Conservation (phyloP, 2,329 filamentous ascomycete species). For the Cryphonectria naterciae region DNA sequence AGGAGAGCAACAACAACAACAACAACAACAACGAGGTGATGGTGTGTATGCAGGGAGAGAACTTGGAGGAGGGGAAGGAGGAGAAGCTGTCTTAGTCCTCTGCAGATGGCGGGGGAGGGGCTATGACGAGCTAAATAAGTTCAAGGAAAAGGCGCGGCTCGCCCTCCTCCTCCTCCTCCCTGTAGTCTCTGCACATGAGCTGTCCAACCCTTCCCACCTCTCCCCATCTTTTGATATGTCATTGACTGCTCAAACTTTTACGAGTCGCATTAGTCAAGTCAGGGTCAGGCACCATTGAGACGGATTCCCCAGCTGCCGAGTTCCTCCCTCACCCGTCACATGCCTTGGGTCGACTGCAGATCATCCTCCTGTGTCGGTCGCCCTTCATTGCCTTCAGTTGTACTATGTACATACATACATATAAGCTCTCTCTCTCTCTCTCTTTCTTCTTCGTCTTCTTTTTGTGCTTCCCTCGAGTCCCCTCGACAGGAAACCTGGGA, state of each 20-base stretch:
- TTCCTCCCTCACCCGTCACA: not conserved
- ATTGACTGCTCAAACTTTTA: slow-evolving; percentile 18
- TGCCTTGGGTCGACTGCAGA: not conserved
- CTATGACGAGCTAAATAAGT: slow-evolving; percentile 3
- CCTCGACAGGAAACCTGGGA: not conserved
- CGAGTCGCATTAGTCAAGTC: not conserved
- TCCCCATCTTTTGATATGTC: slow-evolving; percentile 7
- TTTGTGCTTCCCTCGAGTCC: not conserved
- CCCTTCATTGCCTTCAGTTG: not conserved
- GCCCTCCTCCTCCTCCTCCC: not conserved
- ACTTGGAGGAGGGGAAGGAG: not conserved
- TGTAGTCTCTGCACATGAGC: not conserved
- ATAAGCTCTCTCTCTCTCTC: not conserved
- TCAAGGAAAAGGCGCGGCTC: not conserved
- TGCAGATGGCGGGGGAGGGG: slow-evolving; percentile 14
- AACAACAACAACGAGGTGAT: no score
- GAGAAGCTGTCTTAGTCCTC: not conserved
- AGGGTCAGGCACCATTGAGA: slow-evolving; percentile 6
- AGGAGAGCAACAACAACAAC: not conserved
- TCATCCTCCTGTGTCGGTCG: not conserved
- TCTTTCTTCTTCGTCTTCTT: no score
- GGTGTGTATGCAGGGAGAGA: not conserved
- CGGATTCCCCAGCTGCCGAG: slow-evolving; percentile 2
- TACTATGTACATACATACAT: not conserved
- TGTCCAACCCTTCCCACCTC: not conserved